Evolutionary conservation across 306 rosid genomes (phyloP), one percentile per base, ranked within the genome.

Genomic region (Rosa persica): DNA sequence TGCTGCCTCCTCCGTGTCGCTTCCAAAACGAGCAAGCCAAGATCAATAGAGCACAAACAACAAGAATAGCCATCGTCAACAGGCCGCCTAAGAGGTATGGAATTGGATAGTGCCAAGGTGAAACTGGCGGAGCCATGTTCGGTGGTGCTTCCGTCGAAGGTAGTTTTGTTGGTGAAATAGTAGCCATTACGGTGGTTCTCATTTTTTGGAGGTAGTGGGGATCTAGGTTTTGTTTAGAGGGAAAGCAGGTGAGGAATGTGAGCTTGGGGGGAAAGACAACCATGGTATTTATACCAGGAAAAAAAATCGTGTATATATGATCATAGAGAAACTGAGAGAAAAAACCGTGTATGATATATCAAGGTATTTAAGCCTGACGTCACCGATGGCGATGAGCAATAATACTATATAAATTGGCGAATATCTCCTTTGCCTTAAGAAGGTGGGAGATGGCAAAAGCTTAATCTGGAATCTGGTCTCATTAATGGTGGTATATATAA

Each of bases 41-140:
- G 84, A 95, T 87, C 83, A 93, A 74, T 0, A 95, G 88, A 11
- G 99, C 98, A 20, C 90, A 90, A 0, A 90, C 92, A 68, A 95
- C 86, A 20, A 95, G 83, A 36, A 96, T 92, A 23, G 93, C 67
- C 99, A 93, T 95, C 39, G 97, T 96, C 0, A 93, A 96, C 0
- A 95, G 82, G 6, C 99, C 97, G 40, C 99, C 99, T 44, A 93
- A 91, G 6, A 95, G 88, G 80, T 91, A 95, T 2, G 97, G 99
- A 54, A 95, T 83, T 11, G 98, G 98, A 39, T 97, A 95, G 88
- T 91, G 98, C 98, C 99, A 93, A 1, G 96, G 86, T 0, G 90
- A 87, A 20, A 70, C 57, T 66, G 72, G 86, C 20, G 61, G 19
- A 22, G 57, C 48, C 23, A 43, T 23, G 3, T 88, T 67, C 36